phyloP scores from a whole-genome alignment of 176 grass and related monocot genomes.

The Carex littledalei region DNA sequence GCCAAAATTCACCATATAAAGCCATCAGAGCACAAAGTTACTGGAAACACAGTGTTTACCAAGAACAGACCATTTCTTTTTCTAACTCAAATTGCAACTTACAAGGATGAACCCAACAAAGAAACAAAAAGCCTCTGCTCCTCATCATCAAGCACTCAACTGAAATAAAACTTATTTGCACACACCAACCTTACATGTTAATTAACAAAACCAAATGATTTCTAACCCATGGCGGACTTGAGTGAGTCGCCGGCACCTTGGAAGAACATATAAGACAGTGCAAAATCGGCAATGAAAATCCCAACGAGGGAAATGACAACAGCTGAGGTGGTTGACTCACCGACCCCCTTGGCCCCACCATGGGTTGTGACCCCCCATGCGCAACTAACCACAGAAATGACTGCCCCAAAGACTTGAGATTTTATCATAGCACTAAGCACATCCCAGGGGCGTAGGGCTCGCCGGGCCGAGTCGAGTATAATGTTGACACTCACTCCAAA shows the following conservation, averaged over 20 bases:
- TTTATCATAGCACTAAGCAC: conserved; percentile 87
- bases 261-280: conserved; percentile 75
- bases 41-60: background rate
- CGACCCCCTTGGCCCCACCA: conserved; percentile 88
- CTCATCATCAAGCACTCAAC: background rate
- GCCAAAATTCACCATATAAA: background rate
- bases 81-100: background rate
- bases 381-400: conserved; percentile 82
- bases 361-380: conserved; percentile 92
- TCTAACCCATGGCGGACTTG: conserved; percentile 84
- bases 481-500: conserved; percentile 95
- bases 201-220: conserved; percentile 23
- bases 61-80: background rate
- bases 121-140: background rate
- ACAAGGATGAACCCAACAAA: background rate
- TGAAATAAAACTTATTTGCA: background rate
- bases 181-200: background rate
- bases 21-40: background rate
- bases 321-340: conserved; percentile 89
- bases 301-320: conserved; percentile 88
- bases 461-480: conserved; percentile 91
- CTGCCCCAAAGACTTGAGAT: conserved; percentile 84
- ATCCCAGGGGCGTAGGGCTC: conserved; percentile 84
- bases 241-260: conserved; percentile 92
- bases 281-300: conserved; percentile 80